phyloP scores from a whole-genome alignment of 306 rosid genomes.

The Trifolium repens region DNA sequence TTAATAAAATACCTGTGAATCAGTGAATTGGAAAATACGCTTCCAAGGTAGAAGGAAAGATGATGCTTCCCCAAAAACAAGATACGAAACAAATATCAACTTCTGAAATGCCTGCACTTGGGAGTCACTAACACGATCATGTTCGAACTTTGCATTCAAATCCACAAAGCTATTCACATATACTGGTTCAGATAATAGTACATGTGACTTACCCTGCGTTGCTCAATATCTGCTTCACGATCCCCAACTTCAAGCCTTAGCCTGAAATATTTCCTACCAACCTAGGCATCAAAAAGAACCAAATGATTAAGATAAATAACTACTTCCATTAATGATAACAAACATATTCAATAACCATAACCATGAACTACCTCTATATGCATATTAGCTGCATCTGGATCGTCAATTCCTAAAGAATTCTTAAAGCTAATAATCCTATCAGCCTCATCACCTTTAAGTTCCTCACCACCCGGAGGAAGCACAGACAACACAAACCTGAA shows the following conservation, averaged over 20 bases:
- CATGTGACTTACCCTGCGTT: constrained; percentile 83
- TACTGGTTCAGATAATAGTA: constrained; percentile 3
- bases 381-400: constrained; percentile 95
- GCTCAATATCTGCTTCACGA: constrained; percentile 77
- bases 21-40: constrained; percentile 87
- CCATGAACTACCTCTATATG: constrained; percentile 79
- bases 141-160: constrained; percentile 52
- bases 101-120: constrained; percentile 99
- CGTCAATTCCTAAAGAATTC: constrained; percentile 87
- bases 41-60: constrained; percentile 98
- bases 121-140: constrained; percentile 70
- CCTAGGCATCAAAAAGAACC: constrained; percentile 53
- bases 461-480: constrained; percentile 80
- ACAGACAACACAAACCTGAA: constrained; percentile 77
- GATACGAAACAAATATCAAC: constrained; percentile 90
- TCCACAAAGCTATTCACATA: constrained; percentile 16
- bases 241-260: constrained; percentile 96
- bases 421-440: constrained; percentile 74
- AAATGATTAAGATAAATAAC: constrained; percentile 35
- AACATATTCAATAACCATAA: constrained; percentile 26
- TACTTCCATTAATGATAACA: constrained; percentile 20
- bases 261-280: constrained; percentile 86
- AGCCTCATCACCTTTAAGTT: constrained; percentile 85
- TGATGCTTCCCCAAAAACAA: constrained; percentile 94
- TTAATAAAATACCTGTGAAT: constrained; percentile 77